Evolutionary conservation across 495 filamentous ascomycete genomes (phyloP).

Genomic region (Talaromyces trachyspermus): DNA sequence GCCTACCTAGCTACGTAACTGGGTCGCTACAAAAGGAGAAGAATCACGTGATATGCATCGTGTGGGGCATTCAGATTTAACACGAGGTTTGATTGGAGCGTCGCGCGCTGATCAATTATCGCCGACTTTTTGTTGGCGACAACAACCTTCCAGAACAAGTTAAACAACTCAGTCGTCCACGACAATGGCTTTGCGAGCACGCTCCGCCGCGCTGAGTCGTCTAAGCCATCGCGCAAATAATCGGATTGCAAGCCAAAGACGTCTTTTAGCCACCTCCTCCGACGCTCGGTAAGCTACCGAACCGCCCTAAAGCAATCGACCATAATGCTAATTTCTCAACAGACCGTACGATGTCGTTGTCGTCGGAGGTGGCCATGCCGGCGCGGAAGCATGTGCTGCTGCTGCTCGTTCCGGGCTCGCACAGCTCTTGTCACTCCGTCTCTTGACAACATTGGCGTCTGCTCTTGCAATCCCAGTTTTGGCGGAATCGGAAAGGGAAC

Average conservation of each 20-base stretch:
- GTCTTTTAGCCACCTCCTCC: conserved; percentile 41
- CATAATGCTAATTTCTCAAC: conserved; percentile 6
- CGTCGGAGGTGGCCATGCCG: conserved; percentile 93
- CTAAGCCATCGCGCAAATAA: conserved; percentile 24
- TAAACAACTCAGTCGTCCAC: background rate
- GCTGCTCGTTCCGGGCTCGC: conserved; percentile 83
- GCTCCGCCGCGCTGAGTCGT: conserved; percentile 23
- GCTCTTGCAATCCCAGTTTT: conserved; percentile 96
- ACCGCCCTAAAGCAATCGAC: background rate
- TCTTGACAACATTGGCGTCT: conserved; percentile 83
- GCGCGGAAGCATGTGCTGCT: conserved; percentile 89
- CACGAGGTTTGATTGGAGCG: too few species aligned
- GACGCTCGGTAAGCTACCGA: conserved; percentile 29
- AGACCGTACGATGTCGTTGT: conserved; percentile 90
- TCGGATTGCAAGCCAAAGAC: conserved; percentile 15
- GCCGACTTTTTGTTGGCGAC: background rate
- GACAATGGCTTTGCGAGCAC: conserved; percentile 30
- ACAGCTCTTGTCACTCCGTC: conserved; percentile 87
- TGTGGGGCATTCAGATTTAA: too few species aligned
- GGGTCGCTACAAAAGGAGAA: too few species aligned
- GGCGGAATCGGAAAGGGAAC: conserved; percentile 98
- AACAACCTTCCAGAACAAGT: background rate
- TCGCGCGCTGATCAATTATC: background rate
- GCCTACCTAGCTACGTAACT: too few species aligned
- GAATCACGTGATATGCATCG: too few species aligned